A percentile compares a stretch with the other conserved stretches of the same genome.
phyloP scores from a whole-genome alignment of 164 flowering plant genomes.

The Stephania cephalantha region DNA sequence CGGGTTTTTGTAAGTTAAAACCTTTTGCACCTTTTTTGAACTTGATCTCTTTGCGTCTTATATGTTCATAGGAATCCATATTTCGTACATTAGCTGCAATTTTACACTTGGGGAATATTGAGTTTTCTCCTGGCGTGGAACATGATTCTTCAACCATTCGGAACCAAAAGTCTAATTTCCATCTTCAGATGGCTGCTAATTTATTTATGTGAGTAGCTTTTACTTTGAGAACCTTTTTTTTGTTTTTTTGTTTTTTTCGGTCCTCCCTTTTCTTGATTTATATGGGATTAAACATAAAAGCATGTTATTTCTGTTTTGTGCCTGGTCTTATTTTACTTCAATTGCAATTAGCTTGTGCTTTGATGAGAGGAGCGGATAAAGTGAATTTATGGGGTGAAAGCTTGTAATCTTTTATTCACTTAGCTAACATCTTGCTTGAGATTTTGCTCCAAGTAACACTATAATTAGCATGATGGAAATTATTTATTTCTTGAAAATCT shows the following conservation, averaged over 20 bases:
- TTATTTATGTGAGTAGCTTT: slow-evolving; percentile 64
- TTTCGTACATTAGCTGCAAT: slow-evolving; percentile 92
- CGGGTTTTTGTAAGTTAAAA: not conserved
- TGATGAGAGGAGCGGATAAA: not conserved
- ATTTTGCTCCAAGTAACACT: not conserved
- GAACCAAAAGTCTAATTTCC: slow-evolving; percentile 74
- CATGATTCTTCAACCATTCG: slow-evolving; percentile 91
- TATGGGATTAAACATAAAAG: not conserved
- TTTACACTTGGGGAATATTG: slow-evolving; percentile 86
- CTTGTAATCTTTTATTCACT: not conserved
- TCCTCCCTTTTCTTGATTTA: not conserved
- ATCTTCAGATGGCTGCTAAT: slow-evolving; percentile 74
- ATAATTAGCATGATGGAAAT: not conserved
- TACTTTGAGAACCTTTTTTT: not conserved
- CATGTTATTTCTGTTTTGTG: not conserved
- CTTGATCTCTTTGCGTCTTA: not conserved
- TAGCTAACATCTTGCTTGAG: not conserved
- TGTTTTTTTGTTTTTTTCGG: not conserved
- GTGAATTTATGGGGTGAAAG: not conserved
- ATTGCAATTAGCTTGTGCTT: not conserved
- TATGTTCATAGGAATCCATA: slow-evolving; percentile 65
- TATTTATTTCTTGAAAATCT: not conserved
- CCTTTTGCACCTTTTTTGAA: not conserved
- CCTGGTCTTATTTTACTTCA: not conserved
- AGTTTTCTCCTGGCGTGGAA: slow-evolving; percentile 95